Evolutionary conservation across 257 asterid species (phyloP).

Genomic region (Paulownia fortunei): DNA sequence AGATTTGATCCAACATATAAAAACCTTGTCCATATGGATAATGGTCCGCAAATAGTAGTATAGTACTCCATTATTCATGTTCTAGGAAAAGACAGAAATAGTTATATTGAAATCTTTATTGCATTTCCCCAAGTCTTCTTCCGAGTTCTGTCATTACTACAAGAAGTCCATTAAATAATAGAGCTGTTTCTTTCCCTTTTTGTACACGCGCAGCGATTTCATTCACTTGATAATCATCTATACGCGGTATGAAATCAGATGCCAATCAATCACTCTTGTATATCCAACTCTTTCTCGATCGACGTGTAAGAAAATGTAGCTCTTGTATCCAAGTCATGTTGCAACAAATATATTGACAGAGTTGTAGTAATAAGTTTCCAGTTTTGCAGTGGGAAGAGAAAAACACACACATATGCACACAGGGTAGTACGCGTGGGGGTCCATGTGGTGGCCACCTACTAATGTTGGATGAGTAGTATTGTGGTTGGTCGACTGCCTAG

Average conservation of each 20-base stretch:
- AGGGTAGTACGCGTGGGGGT: neutral
- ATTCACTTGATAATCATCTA: no score
- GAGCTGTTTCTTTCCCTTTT: no score
- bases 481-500: conserved; percentile 24
- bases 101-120: neutral
- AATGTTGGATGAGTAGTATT: neutral
- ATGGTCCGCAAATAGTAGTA: neutral
- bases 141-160: no score
- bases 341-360: neutral
- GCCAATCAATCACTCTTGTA: no score
- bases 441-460: conserved; percentile 34
- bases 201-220: no score
- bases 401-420: neutral
- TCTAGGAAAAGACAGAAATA: conserved; percentile 11
- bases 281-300: neutral
- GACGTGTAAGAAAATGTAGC: neutral
- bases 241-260: no score
- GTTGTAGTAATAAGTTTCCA: no score
- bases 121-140: conserved; percentile 26
- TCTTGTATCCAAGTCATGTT: neutral
- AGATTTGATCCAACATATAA: neutral
- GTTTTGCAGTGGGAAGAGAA: neutral
- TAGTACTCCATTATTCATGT: conserved; percentile 11
- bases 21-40: neutral
- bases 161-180: no score